These are phyloP conservation scores for Jamesozyma gamospora DNA, from an alignment of 805 yeast species.

Conservation along the genomic window DNA sequence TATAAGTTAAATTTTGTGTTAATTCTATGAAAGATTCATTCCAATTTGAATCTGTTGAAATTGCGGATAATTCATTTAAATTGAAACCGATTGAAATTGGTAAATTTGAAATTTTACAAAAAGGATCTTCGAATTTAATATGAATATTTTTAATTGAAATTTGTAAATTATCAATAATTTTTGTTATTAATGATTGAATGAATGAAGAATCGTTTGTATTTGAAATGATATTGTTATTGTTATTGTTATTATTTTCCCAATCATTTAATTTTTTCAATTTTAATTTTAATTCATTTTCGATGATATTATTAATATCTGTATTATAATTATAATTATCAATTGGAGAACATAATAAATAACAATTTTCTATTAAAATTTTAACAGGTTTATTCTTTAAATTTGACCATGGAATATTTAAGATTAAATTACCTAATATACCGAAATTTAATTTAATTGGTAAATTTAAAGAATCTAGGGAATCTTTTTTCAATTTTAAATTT, in stretches of 20 bases:
- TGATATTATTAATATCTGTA: constrained; percentile 34
- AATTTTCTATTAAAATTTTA: constrained; percentile 75
- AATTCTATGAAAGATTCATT: constrained; percentile 72
- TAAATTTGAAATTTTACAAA: constrained; percentile 51
- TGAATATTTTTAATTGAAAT: constrained; percentile 87
- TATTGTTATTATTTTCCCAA: constrained; percentile 39
- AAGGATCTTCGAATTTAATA: constrained; percentile 78
- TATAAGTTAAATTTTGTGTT: constrained; percentile 56
- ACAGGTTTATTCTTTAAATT: constrained; percentile 89
- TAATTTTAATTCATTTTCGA: constrained; percentile 51
- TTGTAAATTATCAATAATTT: constrained; percentile 87
- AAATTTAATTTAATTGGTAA: constrained; percentile 80
- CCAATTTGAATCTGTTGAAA: constrained; percentile 83
- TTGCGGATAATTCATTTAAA: constrained; percentile 78
- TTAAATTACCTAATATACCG: constrained; percentile 84
- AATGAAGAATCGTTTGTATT: constrained; percentile 59
- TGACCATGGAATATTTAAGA: constrained; percentile 94
- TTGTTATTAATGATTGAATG: constrained; percentile 77
- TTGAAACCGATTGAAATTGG: constrained; percentile 82
- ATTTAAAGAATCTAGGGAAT: constrained; percentile 76
- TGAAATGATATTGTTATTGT: constrained; percentile 28
- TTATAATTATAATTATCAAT: constrained; percentile 39
- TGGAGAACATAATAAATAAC: constrained; percentile 74
- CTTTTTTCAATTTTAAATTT: constrained; percentile 71
- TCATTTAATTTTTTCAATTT: constrained; percentile 61